Base-by-base conservation (phyloP, 768 basidiomycete genomes). In the Floccularia luteovirens region DNA sequence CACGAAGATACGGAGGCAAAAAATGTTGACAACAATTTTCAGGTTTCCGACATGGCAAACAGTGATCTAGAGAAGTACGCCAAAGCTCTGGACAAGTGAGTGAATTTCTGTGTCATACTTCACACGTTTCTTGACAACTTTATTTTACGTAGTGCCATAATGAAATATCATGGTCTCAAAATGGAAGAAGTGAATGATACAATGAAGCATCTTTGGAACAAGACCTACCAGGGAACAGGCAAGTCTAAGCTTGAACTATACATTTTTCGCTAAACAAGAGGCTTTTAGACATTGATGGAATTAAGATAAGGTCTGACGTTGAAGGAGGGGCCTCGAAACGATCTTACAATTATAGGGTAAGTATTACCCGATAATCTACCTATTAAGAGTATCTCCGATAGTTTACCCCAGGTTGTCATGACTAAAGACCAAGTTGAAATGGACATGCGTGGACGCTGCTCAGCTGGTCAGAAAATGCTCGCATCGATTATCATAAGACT, bases 131-230 rank as follows among this genome's bases (percentile, higher is more conserved):
- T 23, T 38, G 14, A 36, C 44, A 55, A 38, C 62, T 17, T 45
- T 24, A 30, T 28, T 33, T 39, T 16, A 46, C 42, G 2, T 43
- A 97, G 94, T 49, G 96, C 93, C 30, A 98, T 99, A 59, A 96
- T 99, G 90, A 90, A 90, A 60, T 99, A 97, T 53, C 96, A 99
- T 54, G 67, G 81, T 11, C 71, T 96, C 51, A 99, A 99, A 64
- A 96, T 98, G 96, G 90, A 93, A 60, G 96, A 99, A 67, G 92
- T 99, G 52, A 99, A 99, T 54, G 92, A 96, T 52, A 93, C 84
- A 11, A 94, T 98, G 79, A 84, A 84, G 35, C 90, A 96, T 54
- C 59, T 98, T 3, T 99, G 96, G 96, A 94, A 91, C 57, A 94
- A 91, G 64, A 98, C 93, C 0, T 99, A 99, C 61, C 94, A 98